Evolutionary conservation across 208 protist genomes (phyloP), one percentile per base, ranked within the genome.

Genomic region (Leishmania major): DNA sequence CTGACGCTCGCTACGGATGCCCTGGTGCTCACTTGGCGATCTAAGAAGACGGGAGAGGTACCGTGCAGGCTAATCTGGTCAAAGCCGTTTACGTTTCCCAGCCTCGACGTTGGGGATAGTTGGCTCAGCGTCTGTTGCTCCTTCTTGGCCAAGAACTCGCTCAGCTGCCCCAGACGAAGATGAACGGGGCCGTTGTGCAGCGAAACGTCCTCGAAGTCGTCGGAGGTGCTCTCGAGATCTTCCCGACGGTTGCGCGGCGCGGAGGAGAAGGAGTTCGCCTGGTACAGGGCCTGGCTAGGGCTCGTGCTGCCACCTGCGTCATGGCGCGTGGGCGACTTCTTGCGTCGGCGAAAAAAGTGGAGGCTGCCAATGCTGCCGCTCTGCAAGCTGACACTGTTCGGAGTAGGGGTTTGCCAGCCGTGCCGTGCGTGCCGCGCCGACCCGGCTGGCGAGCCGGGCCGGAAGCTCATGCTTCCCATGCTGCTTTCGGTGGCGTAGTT

Each of bases 201-300:
- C 8, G 81, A 84, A 7, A 70, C n/a, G 40, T 87, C 86, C 31
- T 89, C 86, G 22, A 89, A 89, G 64, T 89, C 86, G 47, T 89
- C 86, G 31, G 86, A 89, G 19, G 86, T 89, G 66, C 86, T 89
- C 76, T 86, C 81, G 45, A 89, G 79, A 57, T 80, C 74, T 3
- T 88, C 86, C 5, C 47, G 72, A 53, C 67, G 60, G 79, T 83
- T 49, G 1, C 78, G 77, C 5, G 51, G 75, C 2, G 53, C 28
- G 4, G 78, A 80, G 64, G 53, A 40, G 71, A 22, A 17, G 25
- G 43, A 62, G 31, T 40, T 19, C 15, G 1, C 22, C 2, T 55
- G 72, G 13, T 28, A 1, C 3, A 4, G 72, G 31, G 11, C 3
- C 11, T 76, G 40, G 5, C 59, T 69, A 13, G n/a, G 79, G 70